Percentiles rank a stretch among this genome's conserved stretches.
Evolutionary conservation across 2,329 filamentous ascomycete genomes (phyloP).

Genomic region (Ilyonectria destructans): DNA sequence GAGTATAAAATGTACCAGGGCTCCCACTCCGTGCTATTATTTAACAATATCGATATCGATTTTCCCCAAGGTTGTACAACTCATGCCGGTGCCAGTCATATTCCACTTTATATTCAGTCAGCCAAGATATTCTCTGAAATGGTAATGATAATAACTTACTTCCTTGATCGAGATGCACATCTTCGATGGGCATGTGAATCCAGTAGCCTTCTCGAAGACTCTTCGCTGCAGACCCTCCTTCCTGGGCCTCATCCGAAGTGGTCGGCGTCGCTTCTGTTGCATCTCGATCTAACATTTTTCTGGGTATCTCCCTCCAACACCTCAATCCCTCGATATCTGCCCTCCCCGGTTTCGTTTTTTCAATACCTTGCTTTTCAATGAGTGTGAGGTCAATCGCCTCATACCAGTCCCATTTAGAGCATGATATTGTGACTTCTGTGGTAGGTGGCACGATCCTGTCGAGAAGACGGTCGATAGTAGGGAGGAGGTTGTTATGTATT

Average conservation of each 20-base stretch:
- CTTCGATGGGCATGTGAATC: slow-evolving; percentile 37
- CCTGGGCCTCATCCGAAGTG: background rate
- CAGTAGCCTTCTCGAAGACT: slow-evolving; percentile 32
- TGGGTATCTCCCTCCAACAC: slow-evolving; percentile 39
- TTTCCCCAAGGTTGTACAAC: slow-evolving; percentile 30
- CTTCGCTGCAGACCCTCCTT: background rate
- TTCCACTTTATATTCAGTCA: slow-evolving; percentile 18
- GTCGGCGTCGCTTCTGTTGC: background rate
- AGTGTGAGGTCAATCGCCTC: slow-evolving; percentile 34
- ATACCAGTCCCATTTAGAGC: slow-evolving; percentile 40
- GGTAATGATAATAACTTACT: slow-evolving; percentile 13
- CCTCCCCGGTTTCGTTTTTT: slow-evolving; percentile 31
- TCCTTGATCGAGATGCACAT: slow-evolving; percentile 29
- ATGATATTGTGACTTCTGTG: slow-evolving; percentile 36
- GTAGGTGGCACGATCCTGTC: slow-evolving; percentile 31
- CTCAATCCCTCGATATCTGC: slow-evolving; percentile 37
- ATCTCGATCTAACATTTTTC: background rate
- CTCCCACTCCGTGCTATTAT: background rate
- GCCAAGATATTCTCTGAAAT: background rate
- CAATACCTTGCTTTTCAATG: slow-evolving; percentile 31
- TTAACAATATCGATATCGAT: slow-evolving; percentile 31
- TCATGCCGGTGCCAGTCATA: slow-evolving; percentile 32
- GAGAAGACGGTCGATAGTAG: slow-evolving; percentile 33
- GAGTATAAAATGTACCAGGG: background rate
- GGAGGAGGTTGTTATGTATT: slow-evolving; percentile 27